Evolutionary conservation across 2,329 filamentous ascomycete species (phyloP).

Genomic region (Plectosphaerella plurivora): DNA sequence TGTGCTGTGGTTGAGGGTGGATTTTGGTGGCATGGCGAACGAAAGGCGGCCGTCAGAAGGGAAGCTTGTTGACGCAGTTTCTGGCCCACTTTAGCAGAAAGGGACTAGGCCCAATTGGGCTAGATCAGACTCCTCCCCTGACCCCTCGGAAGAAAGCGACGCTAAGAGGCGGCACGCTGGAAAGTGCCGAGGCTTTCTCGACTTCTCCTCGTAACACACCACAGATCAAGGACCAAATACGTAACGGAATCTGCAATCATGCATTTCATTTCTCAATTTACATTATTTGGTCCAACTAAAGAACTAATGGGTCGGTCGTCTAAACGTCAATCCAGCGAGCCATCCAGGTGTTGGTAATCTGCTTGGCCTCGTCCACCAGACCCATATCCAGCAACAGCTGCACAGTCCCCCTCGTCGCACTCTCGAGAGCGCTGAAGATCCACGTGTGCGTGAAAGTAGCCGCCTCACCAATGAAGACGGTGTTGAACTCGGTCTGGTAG

Average conservation of each 20-base stretch:
- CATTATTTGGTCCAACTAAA: background rate
- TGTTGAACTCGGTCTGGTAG: constrained; percentile 50
- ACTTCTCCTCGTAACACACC: background rate
- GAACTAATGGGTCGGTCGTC: too few species aligned
- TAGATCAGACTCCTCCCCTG: background rate
- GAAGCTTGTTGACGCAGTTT: background rate
- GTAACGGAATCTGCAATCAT: background rate
- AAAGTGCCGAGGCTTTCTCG: background rate
- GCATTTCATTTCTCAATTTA: background rate
- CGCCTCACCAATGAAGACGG: constrained; percentile 23
- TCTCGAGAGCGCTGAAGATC: constrained; percentile 46
- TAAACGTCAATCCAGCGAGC: constrained; percentile 42
- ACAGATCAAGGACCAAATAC: background rate
- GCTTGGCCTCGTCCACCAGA: constrained; percentile 57
- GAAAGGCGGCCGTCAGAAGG: background rate
- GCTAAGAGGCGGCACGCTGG: background rate
- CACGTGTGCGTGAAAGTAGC: constrained; percentile 55
- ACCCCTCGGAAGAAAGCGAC: background rate
- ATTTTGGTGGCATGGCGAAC: background rate
- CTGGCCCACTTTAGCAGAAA: too few species aligned
- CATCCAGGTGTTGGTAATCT: constrained; percentile 54
- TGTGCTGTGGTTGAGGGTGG: background rate
- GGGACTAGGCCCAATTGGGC: too few species aligned
- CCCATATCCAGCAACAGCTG: constrained; percentile 52
- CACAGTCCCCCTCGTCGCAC: constrained; percentile 48